phyloP scores from a whole-genome alignment of 2,329 filamentous ascomycete genomes.

The Epicoccum nigrum region DNA sequence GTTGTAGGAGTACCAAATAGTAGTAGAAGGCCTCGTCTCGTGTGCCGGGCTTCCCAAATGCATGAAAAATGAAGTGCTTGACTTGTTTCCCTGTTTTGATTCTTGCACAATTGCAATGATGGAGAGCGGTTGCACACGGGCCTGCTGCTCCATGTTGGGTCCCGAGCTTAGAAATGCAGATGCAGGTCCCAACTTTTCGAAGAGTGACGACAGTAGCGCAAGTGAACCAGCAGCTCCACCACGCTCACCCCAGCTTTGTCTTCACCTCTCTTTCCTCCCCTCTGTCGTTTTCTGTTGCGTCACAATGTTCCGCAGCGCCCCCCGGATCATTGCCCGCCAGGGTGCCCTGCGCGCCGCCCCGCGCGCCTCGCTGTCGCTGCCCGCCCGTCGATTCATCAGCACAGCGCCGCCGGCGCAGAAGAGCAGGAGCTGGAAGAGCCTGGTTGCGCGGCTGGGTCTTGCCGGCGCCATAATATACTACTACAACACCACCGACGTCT shows the following conservation, averaged over 20 bases:
- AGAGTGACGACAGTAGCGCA: conserved; percentile 5
- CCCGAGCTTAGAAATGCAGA: conserved; percentile 15
- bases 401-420: conserved; percentile 66
- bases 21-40: not conserved
- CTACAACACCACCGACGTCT: conserved; percentile 88
- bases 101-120: too few species aligned
- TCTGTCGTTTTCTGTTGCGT: conserved; percentile 24
- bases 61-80: conserved; percentile 3
- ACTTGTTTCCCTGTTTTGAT: too few species aligned
- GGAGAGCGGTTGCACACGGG: too few species aligned
- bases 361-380: conserved; percentile 14
- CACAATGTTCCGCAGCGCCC: conserved; percentile 60
- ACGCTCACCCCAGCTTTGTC: too few species aligned
- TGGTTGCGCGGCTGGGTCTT: conserved; percentile 73
- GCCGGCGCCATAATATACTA: conserved; percentile 83
- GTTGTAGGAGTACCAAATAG: conserved; percentile 14
- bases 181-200: conserved; percentile 16
- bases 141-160: not conserved
- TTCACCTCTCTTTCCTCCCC: conserved; percentile 21
- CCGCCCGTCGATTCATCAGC: conserved; percentile 62
- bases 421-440: conserved; percentile 82
- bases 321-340: conserved; percentile 51
- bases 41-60: not conserved
- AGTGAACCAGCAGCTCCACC: conserved; percentile 3
- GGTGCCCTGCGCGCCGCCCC: conserved; percentile 39